These are phyloP conservation scores for Saccharomyces cerevisiae DNA, from an alignment of 805 yeast genomes.

Conservation along the genomic window DNA sequence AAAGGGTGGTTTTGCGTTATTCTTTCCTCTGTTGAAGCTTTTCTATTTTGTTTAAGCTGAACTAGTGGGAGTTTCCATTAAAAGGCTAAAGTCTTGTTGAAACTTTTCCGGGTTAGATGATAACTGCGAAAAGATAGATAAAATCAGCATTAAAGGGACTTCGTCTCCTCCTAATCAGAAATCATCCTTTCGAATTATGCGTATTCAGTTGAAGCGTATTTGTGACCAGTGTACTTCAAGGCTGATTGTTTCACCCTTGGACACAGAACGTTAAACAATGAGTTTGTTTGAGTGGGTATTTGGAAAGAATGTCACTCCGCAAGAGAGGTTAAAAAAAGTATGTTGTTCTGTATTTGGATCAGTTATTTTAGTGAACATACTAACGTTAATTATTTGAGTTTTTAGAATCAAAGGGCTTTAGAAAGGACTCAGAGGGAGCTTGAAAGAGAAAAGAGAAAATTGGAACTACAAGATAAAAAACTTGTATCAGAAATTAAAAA, in stretches of 20 bases:
- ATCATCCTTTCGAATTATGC: not conserved
- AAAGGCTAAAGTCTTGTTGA: not conserved
- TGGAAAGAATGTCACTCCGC: slow-evolving; percentile 90
- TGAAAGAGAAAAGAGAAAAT: slow-evolving; percentile 75
- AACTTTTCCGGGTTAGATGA: not conserved
- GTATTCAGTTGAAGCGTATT: not conserved
- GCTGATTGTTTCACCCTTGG: not conserved
- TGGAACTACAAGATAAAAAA: slow-evolving; percentile 89
- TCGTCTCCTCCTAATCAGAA: not conserved
- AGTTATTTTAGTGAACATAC: not conserved
- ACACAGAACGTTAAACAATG: slow-evolving; percentile 29
- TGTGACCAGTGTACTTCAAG: not conserved
- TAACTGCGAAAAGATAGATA: not conserved
- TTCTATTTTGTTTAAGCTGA: not conserved
- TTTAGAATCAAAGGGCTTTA: slow-evolving; percentile 77
- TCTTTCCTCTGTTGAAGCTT: not conserved
- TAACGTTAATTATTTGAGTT: not conserved
- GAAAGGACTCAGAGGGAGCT: slow-evolving; percentile 92
- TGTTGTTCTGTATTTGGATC: slow-evolving; percentile 9
- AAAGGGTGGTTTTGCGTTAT: not conserved
- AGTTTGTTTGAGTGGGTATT: slow-evolving; percentile 87
- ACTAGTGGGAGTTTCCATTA: not conserved
- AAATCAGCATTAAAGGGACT: not conserved
- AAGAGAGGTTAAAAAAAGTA: slow-evolving; percentile 78
- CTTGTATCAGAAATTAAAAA: slow-evolving; percentile 78